Conservation (phyloP, 1,284 basidiomycete species). For the Pisolithus thermaeus region DNA sequence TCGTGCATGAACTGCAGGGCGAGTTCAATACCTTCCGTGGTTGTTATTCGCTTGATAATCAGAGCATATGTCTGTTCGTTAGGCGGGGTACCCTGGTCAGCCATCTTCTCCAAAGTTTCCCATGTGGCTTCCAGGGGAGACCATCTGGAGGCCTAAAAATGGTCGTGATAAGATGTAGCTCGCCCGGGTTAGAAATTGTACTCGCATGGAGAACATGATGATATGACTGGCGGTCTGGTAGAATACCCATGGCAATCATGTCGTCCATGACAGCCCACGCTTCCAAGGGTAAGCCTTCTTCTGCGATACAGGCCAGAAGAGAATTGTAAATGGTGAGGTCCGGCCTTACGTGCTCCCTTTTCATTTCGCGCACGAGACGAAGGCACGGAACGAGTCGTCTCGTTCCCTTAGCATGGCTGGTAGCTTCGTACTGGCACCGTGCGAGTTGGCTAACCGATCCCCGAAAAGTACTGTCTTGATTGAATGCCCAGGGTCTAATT, state of each 20-base stretch:
- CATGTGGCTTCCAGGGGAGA: slow-evolving; percentile 23
- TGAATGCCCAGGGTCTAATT: slow-evolving; percentile 24
- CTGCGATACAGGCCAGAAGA: slow-evolving; percentile 45
- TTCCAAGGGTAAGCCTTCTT: slow-evolving; percentile 38
- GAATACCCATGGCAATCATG: slow-evolving; percentile 53
- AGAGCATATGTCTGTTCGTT: slow-evolving; percentile 48
- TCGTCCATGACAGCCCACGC: slow-evolving; percentile 72
- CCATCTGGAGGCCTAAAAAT: slow-evolving; percentile 33
- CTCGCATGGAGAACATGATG: slow-evolving; percentile 59
- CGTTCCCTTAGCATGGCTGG: slow-evolving; percentile 29
- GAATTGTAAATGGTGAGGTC: slow-evolving; percentile 50
- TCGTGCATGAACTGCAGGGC: slow-evolving; percentile 51
- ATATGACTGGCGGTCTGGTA: slow-evolving; percentile 54
- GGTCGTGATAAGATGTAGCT: slow-evolving; percentile 2
- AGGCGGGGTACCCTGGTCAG: slow-evolving; percentile 39
- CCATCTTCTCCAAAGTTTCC: slow-evolving; percentile 41
- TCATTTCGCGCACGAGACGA: slow-evolving; percentile 48
- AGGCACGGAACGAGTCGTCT: slow-evolving; percentile 23
- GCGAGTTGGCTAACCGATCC: slow-evolving; percentile 25
- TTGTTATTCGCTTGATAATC: slow-evolving; percentile 45
- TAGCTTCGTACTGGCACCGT: slow-evolving; percentile 35
- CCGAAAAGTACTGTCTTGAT: slow-evolving; percentile 24
- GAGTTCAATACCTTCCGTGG: slow-evolving; percentile 53
- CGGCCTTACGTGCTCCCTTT: slow-evolving; percentile 42
- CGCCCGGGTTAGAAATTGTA: neutral